Evolutionary conservation across 2,329 filamentous ascomycete genomes (phyloP).

Genomic region (Phialophora verrucosa): DNA sequence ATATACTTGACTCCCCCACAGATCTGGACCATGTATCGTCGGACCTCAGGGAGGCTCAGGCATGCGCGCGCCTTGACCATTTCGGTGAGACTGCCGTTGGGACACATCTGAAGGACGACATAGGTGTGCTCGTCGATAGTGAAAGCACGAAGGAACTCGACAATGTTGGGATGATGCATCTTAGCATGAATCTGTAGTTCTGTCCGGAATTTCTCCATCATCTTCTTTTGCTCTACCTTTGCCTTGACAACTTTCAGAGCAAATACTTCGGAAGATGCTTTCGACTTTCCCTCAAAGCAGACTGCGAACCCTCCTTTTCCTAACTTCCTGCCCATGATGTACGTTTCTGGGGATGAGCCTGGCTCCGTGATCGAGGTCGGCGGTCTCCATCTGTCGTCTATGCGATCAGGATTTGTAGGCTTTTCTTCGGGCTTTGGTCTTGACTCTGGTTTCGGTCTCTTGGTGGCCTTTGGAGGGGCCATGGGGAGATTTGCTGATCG

Average conservation of each 20-base stretch:
- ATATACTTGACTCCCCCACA: conserved; percentile 98
- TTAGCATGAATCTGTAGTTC: conserved; percentile 99
- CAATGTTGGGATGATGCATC: conserved; percentile 93
- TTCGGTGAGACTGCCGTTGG: conserved; percentile 95
- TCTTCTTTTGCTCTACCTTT: conserved; percentile 57
- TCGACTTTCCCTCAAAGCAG: conserved; percentile 55
- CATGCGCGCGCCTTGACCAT: conserved; percentile 93
- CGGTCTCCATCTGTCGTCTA: conserved; percentile 52
- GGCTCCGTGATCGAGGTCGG: conserved; percentile 54
- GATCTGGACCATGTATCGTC: conserved; percentile 92
- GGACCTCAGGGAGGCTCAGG: conserved; percentile 89
- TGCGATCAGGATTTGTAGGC: conserved; percentile 41
- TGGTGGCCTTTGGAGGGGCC: conserved; percentile 44
- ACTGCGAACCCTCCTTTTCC: conserved; percentile 59
- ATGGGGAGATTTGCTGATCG: conserved; percentile 52
- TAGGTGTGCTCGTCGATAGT: conserved; percentile 88
- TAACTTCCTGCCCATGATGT: conserved; percentile 53
- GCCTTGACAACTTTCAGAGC: conserved; percentile 59
- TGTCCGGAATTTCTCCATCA: conserved; percentile 68
- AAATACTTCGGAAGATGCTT: conserved; percentile 52
- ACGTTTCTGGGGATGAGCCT: conserved; percentile 52
- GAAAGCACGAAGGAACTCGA: conserved; percentile 93
- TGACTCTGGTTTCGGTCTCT: conserved; percentile 41
- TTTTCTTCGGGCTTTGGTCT: conserved; percentile 48
- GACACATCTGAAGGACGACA: conserved; percentile 90